A percentile compares a stretch with the other conserved stretches of the same genome.
Evolutionary conservation across 2,329 filamentous ascomycete species (phyloP).

Genomic region (Clathrospora elynae): DNA sequence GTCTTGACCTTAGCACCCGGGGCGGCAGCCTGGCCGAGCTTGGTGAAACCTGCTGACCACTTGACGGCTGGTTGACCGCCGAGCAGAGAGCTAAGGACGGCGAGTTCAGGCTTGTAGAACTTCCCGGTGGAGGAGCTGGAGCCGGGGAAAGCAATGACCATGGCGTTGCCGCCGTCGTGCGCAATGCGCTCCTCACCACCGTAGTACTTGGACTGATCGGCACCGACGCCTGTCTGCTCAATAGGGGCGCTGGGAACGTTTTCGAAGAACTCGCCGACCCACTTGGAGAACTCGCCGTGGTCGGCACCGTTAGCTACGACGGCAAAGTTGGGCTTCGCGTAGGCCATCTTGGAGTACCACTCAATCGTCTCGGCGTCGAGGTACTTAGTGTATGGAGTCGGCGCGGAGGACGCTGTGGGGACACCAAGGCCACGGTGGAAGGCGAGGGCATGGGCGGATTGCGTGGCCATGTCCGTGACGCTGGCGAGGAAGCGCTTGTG

Average conservation of each 20-base stretch:
- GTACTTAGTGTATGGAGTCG: conserved; percentile 77
- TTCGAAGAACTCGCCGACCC: conserved; percentile 92
- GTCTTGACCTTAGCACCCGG: conserved; percentile 72
- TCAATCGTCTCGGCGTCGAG: conserved; percentile 75
- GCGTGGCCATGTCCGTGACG: conserved; percentile 74
- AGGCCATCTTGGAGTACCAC: conserved; percentile 77
- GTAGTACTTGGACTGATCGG: conserved; percentile 78
- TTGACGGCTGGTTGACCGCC: conserved; percentile 92
- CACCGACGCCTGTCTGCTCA: conserved; percentile 59
- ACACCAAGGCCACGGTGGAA: conserved; percentile 93
- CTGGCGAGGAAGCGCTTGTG: conserved; percentile 72
- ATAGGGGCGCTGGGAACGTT: conserved; percentile 59
- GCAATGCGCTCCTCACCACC: conserved; percentile 92
- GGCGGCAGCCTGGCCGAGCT: conserved; percentile 77
- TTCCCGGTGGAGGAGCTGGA: conserved; percentile 73
- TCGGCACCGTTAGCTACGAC: conserved; percentile 88
- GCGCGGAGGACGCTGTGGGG: conserved; percentile 73
- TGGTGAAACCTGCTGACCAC: conserved; percentile 91
- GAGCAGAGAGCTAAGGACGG: conserved; percentile 85
- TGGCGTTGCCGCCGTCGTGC: conserved; percentile 75
- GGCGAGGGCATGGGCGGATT: conserved; percentile 82
- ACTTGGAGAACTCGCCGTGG: conserved; percentile 77
- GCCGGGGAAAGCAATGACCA: conserved; percentile 92
- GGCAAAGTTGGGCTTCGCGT: conserved; percentile 87
- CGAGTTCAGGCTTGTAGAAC: conserved; percentile 85